These are phyloP conservation scores for Allium cepa DNA, from an alignment of 106 monocot species.

Conservation along the genomic window DNA sequence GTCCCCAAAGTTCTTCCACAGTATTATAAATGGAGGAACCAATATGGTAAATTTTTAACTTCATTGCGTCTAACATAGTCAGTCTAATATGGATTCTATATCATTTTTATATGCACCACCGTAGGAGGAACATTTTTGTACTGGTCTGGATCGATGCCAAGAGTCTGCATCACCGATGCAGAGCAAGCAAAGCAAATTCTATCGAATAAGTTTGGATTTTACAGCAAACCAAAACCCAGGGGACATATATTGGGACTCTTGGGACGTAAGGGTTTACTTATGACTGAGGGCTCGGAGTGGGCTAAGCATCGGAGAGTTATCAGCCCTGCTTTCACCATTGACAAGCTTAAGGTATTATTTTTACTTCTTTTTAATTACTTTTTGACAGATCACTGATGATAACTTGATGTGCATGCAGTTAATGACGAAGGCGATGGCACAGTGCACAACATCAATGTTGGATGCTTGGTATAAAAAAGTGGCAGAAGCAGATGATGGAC, in stretches of 20 bases:
- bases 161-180: constrained; percentile 29
- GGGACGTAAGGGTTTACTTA: constrained; percentile 33
- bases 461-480: constrained; percentile 10
- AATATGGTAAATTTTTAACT: constrained; percentile 5
- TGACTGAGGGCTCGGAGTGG: constrained; percentile 43
- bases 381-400: neutral
- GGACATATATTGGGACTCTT: constrained; percentile 9
- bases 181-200: constrained; percentile 46
- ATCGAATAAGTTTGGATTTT: constrained; percentile 47
- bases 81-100: too few relatives aligned
- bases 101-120: neutral
- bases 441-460: constrained; percentile 23
- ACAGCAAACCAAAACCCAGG: constrained; percentile 7
- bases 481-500: neutral
- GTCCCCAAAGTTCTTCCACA: constrained; percentile 1
- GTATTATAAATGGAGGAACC: constrained; percentile 2
- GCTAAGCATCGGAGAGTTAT: constrained; percentile 41
- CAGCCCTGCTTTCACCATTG: constrained; percentile 55
- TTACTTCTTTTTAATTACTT: neutral
- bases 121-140: constrained; percentile 31
- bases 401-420: constrained; percentile 7
- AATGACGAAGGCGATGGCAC: constrained; percentile 30
- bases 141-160: constrained; percentile 29
- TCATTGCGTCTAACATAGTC: too few relatives aligned
- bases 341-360: constrained; percentile 52